Percentiles rank a stretch among this genome's conserved stretches.
phyloP scores from a whole-genome alignment of 345 rosid genomes.

The Litchi chinensis region DNA sequence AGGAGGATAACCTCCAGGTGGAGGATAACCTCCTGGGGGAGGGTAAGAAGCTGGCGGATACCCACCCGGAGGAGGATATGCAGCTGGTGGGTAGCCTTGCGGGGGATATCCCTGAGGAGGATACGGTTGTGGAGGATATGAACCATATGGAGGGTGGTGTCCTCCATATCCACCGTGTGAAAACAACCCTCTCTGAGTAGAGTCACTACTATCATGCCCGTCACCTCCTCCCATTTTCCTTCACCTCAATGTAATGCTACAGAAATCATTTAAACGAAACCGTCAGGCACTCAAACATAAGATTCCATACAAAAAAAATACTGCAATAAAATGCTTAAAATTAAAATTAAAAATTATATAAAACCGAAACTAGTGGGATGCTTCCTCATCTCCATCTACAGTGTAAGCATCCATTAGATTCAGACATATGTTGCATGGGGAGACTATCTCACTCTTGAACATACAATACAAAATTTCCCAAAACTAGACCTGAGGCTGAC shows the following conservation, averaged over 20 bases:
- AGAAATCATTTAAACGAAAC: constrained; percentile 3
- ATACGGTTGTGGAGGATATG: constrained; percentile 38
- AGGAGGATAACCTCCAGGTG: constrained; percentile 49
- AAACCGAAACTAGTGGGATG: not conserved
- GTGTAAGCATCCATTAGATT: not conserved
- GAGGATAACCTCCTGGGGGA: constrained; percentile 32
- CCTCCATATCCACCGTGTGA: constrained; percentile 64
- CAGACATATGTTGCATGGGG: not conserved
- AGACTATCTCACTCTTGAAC: not conserved
- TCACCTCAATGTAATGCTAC: constrained; percentile 21
- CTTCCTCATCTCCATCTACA: not conserved
- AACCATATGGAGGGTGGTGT: constrained; percentile 36
- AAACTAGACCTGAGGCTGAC: not conserved
- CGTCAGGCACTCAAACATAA: not conserved
- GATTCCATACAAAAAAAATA: not conserved
- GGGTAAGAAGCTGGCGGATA: constrained; percentile 59
- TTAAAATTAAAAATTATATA: not conserved
- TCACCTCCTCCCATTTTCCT: constrained; percentile 53
- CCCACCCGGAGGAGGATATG: constrained; percentile 49
- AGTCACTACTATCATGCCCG: constrained; percentile 38
- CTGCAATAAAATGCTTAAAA: not conserved
- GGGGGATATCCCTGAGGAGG: constrained; percentile 44
- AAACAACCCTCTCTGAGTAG: constrained; percentile 64
- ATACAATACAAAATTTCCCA: not conserved
- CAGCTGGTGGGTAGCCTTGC: constrained; percentile 41